Evolutionary conservation across 2,329 filamentous ascomycete genomes (phyloP).

Genomic region (Chrysoporthe deuterocubensis): DNA sequence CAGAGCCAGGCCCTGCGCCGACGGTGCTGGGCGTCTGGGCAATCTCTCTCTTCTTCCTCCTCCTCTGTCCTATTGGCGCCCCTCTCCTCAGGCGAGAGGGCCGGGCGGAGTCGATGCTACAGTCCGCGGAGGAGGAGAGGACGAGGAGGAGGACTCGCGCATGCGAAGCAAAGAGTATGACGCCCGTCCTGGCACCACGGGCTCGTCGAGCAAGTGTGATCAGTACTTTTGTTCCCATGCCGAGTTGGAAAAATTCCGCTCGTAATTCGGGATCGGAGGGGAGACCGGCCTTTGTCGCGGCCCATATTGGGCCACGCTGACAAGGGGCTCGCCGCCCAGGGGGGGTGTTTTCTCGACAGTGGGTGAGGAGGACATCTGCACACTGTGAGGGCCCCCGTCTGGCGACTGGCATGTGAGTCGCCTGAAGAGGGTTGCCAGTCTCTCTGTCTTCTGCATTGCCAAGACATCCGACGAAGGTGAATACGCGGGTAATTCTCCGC

Average conservation of each 20-base stretch:
- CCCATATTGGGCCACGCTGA: conserved; percentile 8
- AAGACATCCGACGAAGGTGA: background rate
- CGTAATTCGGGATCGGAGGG: background rate
- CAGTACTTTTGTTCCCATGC: conserved; percentile 5
- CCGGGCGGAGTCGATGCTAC: background rate
- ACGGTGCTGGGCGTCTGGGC: background rate
- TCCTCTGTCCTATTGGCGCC: background rate
- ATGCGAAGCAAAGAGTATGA: background rate
- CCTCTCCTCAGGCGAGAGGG: background rate
- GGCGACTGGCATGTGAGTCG: background rate
- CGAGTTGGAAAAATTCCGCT: background rate
- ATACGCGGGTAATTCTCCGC: background rate
- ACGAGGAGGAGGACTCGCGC: background rate
- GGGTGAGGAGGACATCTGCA: no score
- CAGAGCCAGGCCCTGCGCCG: background rate
- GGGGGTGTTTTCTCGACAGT: background rate
- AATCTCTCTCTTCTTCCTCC: no score
- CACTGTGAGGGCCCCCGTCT: background rate
- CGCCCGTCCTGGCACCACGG: background rate
- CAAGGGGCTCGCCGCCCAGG: background rate
- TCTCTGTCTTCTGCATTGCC: background rate
- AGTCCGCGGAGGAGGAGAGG: background rate
- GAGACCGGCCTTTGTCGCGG: background rate
- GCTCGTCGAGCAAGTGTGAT: background rate
- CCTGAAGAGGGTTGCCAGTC: background rate